Evolutionary conservation across 495 filamentous ascomycete species (phyloP), one percentile per base, ranked within the genome.

Genomic region (Penicillium lagena): DNA sequence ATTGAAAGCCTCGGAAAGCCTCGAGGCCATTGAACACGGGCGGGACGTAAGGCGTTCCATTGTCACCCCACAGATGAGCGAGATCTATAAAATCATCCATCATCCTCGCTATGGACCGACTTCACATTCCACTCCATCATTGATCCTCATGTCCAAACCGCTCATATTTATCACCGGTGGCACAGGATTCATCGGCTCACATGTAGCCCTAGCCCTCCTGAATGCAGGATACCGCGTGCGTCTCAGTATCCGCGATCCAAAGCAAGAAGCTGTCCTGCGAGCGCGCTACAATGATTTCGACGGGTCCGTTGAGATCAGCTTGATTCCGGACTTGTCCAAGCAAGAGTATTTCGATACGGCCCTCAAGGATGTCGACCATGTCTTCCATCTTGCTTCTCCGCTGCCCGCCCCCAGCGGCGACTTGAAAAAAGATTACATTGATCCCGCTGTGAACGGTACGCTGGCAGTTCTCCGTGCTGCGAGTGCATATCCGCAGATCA

Each of bases 361-460:
- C 9, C 61, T 75, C 17, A 56, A 71, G 32, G 73, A 59, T 30
- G 71, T 68, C 0, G 68, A 62, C 17, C 69, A 69, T 45, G 61
- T 78, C 43, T 67, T 80, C 45, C 77, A 81, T 49, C 52, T 75
- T 28, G 76, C 78, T 1, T 74, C 73, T 34, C 75, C 77, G 1
- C 39, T 68, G 41, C 29, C 52, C 15, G 35, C 34, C 39, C 38
- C 22, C 29, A 55, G 61, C 5, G 44, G 40, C 2, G 50, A 60
- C 33, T 40, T 67, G 28, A 12, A 31, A 1, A 22, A 28, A 14
- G 39, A 42, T 14, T 42, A 42, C 9, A 54, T 71, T 34, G 28
- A 46, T 9, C 67, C 71, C 8, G 67, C 68, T 10, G 48, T 72
- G 7, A 50, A 67, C 10, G 56, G 52, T 0, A 69, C 68, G 7